Percentiles rank a stretch among this genome's conserved stretches.
phyloP scores from a whole-genome alignment of 1,284 basidiomycete genomes.

The Cryptococcus wingfieldii region DNA sequence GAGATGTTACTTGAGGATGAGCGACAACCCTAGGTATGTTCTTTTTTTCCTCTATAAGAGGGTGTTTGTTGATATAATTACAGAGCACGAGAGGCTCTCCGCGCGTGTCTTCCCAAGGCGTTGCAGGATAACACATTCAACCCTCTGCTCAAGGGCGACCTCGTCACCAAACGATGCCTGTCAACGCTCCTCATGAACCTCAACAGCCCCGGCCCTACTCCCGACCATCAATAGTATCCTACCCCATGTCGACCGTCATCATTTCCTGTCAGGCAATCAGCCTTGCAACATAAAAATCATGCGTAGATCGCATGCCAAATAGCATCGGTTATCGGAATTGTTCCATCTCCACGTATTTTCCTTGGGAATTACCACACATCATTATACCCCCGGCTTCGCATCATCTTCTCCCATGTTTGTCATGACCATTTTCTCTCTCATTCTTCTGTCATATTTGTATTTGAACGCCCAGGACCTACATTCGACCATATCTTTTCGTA shows the following conservation, averaged over 20 bases:
- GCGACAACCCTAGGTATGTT: constrained; percentile 85
- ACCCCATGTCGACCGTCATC: background rate
- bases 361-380: background rate
- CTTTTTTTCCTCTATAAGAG: background rate
- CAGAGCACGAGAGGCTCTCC: constrained; percentile 90
- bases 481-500: too few relatives aligned
- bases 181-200: constrained; percentile 92
- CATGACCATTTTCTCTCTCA: background rate
- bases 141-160: constrained; percentile 86
- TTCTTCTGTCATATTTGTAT: background rate
- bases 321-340: background rate
- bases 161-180: constrained; percentile 94
- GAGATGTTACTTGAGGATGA: constrained; percentile 90
- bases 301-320: background rate
- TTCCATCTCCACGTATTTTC: background rate
- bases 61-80: background rate
- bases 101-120: constrained; percentile 95
- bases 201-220: constrained; percentile 22
- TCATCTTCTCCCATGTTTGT: background rate
- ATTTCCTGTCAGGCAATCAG: background rate
- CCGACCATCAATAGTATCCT: background rate
- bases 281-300: background rate
- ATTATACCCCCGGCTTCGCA: background rate
- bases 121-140: constrained; percentile 92
- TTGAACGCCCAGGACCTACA: background rate